These are phyloP conservation scores for Hygrophorus pudorinus DNA, from an alignment of 768 basidiomycete species.

Conservation along the genomic window DNA sequence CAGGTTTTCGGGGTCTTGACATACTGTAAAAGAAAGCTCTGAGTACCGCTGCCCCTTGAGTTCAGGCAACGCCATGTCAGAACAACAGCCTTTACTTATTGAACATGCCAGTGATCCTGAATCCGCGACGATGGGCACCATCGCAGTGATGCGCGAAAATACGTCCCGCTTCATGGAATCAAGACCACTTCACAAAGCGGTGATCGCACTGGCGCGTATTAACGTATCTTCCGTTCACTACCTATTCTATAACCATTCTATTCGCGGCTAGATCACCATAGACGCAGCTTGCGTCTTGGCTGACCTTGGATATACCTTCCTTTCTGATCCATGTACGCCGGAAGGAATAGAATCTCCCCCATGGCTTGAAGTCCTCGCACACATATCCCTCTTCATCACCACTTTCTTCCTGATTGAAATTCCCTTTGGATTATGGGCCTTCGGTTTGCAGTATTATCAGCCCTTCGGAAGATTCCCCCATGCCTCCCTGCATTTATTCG, in stretches of 20 bases:
- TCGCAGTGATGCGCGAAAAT: constrained; percentile 17
- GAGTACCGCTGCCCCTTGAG: too few relatives aligned
- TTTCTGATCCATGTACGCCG: constrained; percentile 42
- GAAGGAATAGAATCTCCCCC: constrained; percentile 32
- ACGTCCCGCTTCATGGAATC: constrained; percentile 45
- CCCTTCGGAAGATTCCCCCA: constrained; percentile 48
- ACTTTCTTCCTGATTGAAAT: constrained; percentile 72
- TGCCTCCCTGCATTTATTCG: constrained; percentile 62
- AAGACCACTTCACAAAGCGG: constrained; percentile 38
- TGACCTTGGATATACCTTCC: constrained; percentile 61
- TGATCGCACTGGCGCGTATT: constrained; percentile 47
- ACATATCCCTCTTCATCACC: constrained; percentile 59
- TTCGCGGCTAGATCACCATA: constrained; percentile 35
- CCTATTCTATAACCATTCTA: not conserved
- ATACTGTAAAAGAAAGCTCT: too few relatives aligned
- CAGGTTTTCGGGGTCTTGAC: too few relatives aligned
- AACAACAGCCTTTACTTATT: constrained; percentile 38
- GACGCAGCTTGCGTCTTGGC: constrained; percentile 65
- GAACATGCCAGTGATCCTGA: constrained; percentile 1
- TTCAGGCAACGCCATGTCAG: constrained; percentile 22
- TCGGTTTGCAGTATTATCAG: constrained; percentile 52
- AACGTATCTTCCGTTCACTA: constrained; percentile 2
- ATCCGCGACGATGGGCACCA: not conserved
- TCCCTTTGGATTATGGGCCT: constrained; percentile 55
- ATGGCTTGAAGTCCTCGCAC: constrained; percentile 56